These are phyloP conservation scores for Kalmusia sp. DNA, from an alignment of 2,329 filamentous ascomycete genomes.

Conservation along the genomic window DNA sequence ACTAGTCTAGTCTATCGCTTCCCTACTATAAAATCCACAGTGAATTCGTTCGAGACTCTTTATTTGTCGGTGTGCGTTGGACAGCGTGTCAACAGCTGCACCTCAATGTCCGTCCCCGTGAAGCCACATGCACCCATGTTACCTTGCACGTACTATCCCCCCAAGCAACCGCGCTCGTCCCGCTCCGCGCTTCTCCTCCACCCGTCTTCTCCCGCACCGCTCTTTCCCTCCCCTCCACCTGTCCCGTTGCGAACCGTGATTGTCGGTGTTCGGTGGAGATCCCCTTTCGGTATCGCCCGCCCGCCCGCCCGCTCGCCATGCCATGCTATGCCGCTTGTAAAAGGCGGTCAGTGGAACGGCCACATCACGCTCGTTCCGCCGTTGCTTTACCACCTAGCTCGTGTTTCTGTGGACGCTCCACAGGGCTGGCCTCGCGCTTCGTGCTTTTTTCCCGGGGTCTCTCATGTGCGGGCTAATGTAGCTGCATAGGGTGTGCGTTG, in stretches of 20 bases:
- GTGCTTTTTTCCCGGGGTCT: no score
- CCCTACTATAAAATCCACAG: neutral
- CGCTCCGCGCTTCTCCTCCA: neutral
- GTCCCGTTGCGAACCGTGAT: neutral
- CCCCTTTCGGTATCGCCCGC: neutral
- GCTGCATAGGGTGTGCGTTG: no score
- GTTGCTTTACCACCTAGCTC: no score
- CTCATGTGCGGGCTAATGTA: no score
- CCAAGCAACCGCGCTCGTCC: no score
- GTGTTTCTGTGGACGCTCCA: no score
- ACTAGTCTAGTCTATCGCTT: conserved; percentile 7
- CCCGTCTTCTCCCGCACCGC: neutral
- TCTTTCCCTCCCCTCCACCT: neutral
- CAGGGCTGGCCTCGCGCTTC: no score
- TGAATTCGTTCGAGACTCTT: conserved; percentile 1
- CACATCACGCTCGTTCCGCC: no score
- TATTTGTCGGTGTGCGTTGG: conserved; percentile 12
- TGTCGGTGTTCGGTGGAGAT: conserved; percentile 8
- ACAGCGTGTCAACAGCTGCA: conserved; percentile 14
- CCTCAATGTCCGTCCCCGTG: neutral
- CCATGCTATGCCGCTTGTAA: neutral
- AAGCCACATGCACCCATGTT: conserved; percentile 9
- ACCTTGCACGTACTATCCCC: conserved; percentile 13
- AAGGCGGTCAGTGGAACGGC: conserved; percentile 1
- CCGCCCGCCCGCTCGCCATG: neutral